Evolutionary conservation across 176 grass and related monocot species (phyloP), one percentile per base, ranked within the genome.

Genomic region (Sorghum bicolor): DNA sequence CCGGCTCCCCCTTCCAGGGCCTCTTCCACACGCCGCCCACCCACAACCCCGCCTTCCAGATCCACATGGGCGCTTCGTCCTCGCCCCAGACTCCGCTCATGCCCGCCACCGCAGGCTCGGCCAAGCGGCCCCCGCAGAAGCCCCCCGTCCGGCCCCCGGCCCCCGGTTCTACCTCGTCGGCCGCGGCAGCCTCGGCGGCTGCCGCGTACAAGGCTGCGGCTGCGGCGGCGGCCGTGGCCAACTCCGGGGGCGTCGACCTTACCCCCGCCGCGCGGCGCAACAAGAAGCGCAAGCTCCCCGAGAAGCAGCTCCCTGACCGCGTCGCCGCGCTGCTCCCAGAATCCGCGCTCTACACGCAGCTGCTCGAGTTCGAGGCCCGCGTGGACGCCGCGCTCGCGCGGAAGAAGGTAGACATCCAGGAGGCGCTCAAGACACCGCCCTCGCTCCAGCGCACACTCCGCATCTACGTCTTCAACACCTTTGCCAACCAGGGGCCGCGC

Each of bases 381-480:
- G 91, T 98, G 0, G 96, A 98, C 84, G 91, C 93, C 0, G 93
- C 96, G 8, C 92, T 95, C 10, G 43, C 89, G 13, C 78, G 93
- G 74, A 98, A 98, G 91, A 98, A 95, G 82, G 83, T 98, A 63
- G 96, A 98, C 73, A 95, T 98, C 60, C 91, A 95, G 50, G 96
- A 98, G 79, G 87, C 93, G 16, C 84, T 98, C 57, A 98, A 90
- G 88, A 80, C 70, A 8, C 93, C 93, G 52, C 96, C 96, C 38
- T 95, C 91, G 22, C 77, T 98, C 62, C 96, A 98, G 78, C 94
- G 88, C 38, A 98, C 96, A 3, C 96, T 98, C 36, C 88, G 96
- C 74, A 95, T 95, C 85, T 98, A 98, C 67, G 80, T 98, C 12
- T 95, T 95, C 83, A 98, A 98, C 86, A 98, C 96, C 38, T 98